Conservation (phyloP, 345 rosid species). For the Raphanus sativus region DNA sequence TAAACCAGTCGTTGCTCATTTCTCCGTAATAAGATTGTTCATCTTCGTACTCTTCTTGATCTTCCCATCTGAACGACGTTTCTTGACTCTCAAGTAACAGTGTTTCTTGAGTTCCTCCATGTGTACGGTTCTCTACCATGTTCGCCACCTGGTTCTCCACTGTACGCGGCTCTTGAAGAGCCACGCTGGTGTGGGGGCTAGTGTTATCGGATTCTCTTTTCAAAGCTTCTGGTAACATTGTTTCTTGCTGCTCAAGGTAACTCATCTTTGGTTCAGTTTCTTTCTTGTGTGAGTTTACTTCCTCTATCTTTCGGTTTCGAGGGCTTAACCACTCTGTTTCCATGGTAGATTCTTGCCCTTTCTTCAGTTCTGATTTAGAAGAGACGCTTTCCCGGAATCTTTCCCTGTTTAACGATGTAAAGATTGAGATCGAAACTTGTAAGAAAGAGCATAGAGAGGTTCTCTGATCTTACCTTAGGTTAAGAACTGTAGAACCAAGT, state of each 20-base stretch:
- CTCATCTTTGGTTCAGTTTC: conserved; percentile 10
- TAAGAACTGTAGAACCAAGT: conserved; percentile 45
- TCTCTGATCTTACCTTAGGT: conserved; percentile 28
- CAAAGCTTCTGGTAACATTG: conserved; percentile 27
- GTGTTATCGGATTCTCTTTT: background rate
- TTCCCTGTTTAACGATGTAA: conserved; percentile 14
- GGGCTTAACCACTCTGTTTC: conserved; percentile 2
- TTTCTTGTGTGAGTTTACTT: conserved; percentile 1
- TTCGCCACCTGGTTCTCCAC: background rate
- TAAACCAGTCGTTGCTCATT: conserved; percentile 58
- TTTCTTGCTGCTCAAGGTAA: conserved; percentile 23
- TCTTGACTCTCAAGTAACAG: conserved; percentile 20
- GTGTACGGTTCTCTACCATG: background rate
- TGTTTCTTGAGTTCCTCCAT: conserved; percentile 12
- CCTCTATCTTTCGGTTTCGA: background rate
- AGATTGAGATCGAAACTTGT: background rate
- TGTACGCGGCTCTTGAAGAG: background rate
- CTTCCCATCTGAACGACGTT: conserved; percentile 26
- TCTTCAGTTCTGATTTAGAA: conserved; percentile 11
- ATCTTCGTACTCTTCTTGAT: conserved; percentile 42
- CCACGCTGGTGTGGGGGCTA: background rate
- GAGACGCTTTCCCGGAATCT: background rate
- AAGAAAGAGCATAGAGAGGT: background rate
- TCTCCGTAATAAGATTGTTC: conserved; percentile 33
- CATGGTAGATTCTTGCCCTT: background rate